phyloP scores from a whole-genome alignment of 176 grass and related monocot genomes.

The Avena sativa region DNA sequence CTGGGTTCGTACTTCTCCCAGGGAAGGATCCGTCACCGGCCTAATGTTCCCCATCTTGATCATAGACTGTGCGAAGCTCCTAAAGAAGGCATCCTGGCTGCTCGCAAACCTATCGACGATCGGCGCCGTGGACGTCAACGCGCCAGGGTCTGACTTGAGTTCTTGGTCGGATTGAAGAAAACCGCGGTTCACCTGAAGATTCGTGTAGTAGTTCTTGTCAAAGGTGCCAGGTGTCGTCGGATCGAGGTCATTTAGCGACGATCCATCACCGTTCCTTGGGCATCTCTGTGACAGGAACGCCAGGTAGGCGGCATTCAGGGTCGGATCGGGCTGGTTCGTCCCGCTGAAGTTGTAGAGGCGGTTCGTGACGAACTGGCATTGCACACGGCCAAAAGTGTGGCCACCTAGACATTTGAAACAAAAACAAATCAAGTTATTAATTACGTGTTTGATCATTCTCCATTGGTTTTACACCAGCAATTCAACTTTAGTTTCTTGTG shows the following conservation, averaged over 20 bases:
- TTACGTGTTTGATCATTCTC: not conserved
- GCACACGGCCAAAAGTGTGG: conserved; percentile 64
- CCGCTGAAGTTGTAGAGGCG: conserved; percentile 70
- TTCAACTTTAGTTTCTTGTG: not conserved
- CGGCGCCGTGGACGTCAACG: conserved; percentile 27
- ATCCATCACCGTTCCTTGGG: conserved; percentile 4
- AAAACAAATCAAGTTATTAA: not conserved
- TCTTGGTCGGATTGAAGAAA: conserved; percentile 71
- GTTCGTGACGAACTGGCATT: conserved; percentile 48
- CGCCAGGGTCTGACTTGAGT: conserved; percentile 45
- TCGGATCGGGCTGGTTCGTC: conserved; percentile 54
- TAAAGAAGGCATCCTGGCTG: conserved; percentile 66
- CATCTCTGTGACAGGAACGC: conserved; percentile 39
- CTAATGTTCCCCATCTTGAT: conserved; percentile 70
- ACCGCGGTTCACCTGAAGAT: conserved; percentile 40
- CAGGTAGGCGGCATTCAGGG: conserved; percentile 28
- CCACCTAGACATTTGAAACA: conserved; percentile 40
- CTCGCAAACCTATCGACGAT: conserved; percentile 56
- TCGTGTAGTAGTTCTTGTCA: conserved; percentile 71
- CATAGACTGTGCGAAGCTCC: conserved; percentile 52
- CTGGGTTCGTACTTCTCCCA: conserved; percentile 45
- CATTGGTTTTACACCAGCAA: no score
- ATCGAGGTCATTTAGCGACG: conserved; percentile 50
- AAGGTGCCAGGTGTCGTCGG: conserved; percentile 55
- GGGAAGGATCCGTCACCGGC: conserved; percentile 38